These are phyloP conservation scores for Aspergillus flavus DNA, from an alignment of 2,329 filamentous ascomycete genomes.

Conservation along the genomic window DNA sequence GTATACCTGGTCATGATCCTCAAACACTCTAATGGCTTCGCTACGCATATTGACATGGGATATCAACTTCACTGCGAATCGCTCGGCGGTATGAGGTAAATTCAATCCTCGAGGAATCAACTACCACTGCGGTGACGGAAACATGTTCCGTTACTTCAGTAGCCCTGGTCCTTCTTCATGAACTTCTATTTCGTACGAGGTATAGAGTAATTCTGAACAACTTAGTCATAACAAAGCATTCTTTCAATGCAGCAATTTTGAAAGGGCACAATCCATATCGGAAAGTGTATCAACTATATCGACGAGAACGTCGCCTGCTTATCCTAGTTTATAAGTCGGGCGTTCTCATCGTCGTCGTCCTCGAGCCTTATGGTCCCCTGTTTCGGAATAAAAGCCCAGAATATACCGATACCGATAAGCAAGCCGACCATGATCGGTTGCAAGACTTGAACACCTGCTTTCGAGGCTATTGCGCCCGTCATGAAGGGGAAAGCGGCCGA, in stretches of 20 bases:
- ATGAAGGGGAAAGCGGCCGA: conserved; percentile 29
- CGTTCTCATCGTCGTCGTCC: neutral
- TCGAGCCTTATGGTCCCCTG: conserved; percentile 11
- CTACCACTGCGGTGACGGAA: neutral
- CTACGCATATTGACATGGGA: neutral
- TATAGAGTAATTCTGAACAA: neutral
- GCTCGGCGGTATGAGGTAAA: neutral
- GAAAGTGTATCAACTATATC: neutral
- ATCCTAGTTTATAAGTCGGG: neutral
- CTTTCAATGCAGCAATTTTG: neutral
- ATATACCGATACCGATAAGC: conserved; percentile 23
- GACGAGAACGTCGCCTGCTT: neutral
- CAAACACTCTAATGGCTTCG: neutral
- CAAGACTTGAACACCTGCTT: conserved; percentile 25
- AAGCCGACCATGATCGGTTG: conserved; percentile 30
- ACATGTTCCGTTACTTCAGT: neutral
- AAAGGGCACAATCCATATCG: neutral
- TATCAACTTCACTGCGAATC: neutral
- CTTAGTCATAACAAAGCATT: neutral
- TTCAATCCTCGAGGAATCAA: neutral
- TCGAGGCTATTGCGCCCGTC: conserved; percentile 28
- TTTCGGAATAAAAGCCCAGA: conserved; percentile 26
- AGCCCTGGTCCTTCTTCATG: neutral
- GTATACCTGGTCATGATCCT: neutral
- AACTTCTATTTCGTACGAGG: neutral